phyloP scores from a whole-genome alignment of 116 monocot genomes.

The Cymodocea nodosa region DNA sequence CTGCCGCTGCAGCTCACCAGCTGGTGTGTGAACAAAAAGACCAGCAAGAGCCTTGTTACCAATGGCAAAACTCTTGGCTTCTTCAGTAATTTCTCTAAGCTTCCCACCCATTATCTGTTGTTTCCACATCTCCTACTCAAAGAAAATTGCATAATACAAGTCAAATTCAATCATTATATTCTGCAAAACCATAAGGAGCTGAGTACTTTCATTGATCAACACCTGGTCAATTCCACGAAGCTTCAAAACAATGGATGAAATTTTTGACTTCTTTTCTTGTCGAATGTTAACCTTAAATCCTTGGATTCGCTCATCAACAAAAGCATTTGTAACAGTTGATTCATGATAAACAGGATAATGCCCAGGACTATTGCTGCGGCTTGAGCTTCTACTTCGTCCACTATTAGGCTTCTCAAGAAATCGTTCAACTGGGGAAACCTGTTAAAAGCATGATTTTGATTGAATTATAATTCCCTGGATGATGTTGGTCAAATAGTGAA shows the following conservation, averaged over 20 bases:
- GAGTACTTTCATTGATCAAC: not conserved
- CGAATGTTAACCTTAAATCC: slow-evolving; percentile 84
- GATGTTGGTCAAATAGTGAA: not conserved
- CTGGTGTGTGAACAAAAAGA: slow-evolving; percentile 99
- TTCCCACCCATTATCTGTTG: slow-evolving; percentile 95
- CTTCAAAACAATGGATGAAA: slow-evolving; percentile 84
- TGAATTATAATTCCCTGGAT: not conserved
- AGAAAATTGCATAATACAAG: not conserved
- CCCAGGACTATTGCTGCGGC: slow-evolving; percentile 77
- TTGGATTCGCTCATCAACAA: slow-evolving; percentile 65
- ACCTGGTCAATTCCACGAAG: slow-evolving; percentile 98
- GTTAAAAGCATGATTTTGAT: slow-evolving; percentile 3
- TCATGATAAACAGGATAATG: slow-evolving; percentile 72
- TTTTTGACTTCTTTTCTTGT: slow-evolving; percentile 89
- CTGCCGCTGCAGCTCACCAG: slow-evolving; percentile 97
- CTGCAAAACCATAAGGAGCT: not conserved
- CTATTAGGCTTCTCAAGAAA: slow-evolving; percentile 82
- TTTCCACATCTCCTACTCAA: slow-evolving; percentile 75
- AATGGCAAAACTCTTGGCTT: slow-evolving; percentile 84
- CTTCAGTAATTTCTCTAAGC: slow-evolving; percentile 96
- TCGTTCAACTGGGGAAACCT: slow-evolving; percentile 86
- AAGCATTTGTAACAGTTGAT: slow-evolving; percentile 30
- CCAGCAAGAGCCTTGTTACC: slow-evolving; percentile 93
- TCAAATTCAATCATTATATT: not conserved
- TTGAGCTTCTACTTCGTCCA: slow-evolving; percentile 78